Base-by-base conservation (phyloP, 2,329 filamentous ascomycete genomes). In the Botryotinia calthae region DNA sequence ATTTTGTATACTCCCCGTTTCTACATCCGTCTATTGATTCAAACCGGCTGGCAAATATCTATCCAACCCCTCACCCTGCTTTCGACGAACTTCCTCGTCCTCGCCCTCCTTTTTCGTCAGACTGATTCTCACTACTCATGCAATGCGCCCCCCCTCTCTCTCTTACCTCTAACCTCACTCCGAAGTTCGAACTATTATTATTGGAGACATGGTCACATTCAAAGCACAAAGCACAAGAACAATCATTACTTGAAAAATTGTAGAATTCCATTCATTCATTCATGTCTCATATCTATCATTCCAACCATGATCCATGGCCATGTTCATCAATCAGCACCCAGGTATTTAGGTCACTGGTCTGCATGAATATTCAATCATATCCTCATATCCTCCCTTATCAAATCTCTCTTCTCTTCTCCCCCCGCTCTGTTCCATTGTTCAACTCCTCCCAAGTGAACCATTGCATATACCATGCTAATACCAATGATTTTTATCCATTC, bases 191-290 rank as follows among this genome's bases (percentile, higher is more conserved):
- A 12, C 20, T 7, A 25, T 61, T 9, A 0, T 25, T 2, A 61
- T 61, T 31, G 20, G 40, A 16, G 14, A 22, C 31, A 61, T 1
- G 16, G 44, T 65, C 20, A 51, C 5, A 40, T n/a, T 28, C 64
- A 54, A 34, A 34, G 28, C n/a, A 31, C 62, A 34, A 61, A 61
- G 34, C 37, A 28, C 61, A 20, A 63, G 42, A 44, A 16, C 8
- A 44, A 28, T 22, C 25, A 56, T 42, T 56, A 37, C 20, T 65
- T 48, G 14, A 40, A n/a, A 61, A 59, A 10, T 25, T 7, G 65
- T 42, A 25, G 48, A 67, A 67, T 67, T 67, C 65, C 65, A 67
- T 67, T 67, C 48, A 67, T 67, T 67, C 65, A 67, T 22, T 67
- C 65, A 67, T 67, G 22, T 56, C 65, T 67, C 65, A 44, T 67